Evolutionary conservation across 108 stramenopile genomes (phyloP).

Genomic region (Skeletonema marinoi): DNA sequence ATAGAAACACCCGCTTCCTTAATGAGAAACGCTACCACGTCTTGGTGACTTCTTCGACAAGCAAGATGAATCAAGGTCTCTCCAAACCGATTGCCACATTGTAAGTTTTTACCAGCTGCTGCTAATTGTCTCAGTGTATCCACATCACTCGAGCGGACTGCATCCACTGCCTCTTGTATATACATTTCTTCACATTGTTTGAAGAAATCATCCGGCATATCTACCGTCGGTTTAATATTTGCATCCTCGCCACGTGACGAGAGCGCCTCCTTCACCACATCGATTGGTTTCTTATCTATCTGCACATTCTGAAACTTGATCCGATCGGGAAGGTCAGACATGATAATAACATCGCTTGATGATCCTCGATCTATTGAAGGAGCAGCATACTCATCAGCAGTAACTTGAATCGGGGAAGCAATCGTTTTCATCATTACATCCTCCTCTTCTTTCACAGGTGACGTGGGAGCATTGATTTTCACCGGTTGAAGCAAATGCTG

Average conservation of each 20-base stretch:
- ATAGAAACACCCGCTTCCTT: conserved; percentile 64
- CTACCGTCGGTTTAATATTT: conserved; percentile 23
- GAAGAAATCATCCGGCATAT: conserved; percentile 32
- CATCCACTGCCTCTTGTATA: conserved; percentile 51
- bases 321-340: conserved; percentile 38
- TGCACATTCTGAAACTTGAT: conserved; percentile 33
- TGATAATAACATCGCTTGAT: conserved; percentile 10
- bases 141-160: conserved; percentile 63
- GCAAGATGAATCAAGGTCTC: conserved; percentile 89
- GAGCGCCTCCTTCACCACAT: conserved; percentile 35
- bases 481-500: background rate
- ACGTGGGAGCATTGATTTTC: background rate
- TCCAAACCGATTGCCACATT: conserved; percentile 82
- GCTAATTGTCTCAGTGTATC: conserved; percentile 45
- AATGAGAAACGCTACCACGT: conserved; percentile 63
- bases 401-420: conserved; percentile 1
- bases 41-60: conserved; percentile 70
- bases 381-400: background rate
- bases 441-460: background rate
- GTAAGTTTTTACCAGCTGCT: conserved; percentile 40
- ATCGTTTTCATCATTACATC: background rate
- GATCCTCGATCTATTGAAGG: conserved; percentile 2
- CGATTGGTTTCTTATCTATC: conserved; percentile 24
- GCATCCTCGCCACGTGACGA: conserved; percentile 19
- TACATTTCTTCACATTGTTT: conserved; percentile 26